Conservation (phyloP, 176 grass and related monocot genomes). For the Musa beccarii region DNA sequence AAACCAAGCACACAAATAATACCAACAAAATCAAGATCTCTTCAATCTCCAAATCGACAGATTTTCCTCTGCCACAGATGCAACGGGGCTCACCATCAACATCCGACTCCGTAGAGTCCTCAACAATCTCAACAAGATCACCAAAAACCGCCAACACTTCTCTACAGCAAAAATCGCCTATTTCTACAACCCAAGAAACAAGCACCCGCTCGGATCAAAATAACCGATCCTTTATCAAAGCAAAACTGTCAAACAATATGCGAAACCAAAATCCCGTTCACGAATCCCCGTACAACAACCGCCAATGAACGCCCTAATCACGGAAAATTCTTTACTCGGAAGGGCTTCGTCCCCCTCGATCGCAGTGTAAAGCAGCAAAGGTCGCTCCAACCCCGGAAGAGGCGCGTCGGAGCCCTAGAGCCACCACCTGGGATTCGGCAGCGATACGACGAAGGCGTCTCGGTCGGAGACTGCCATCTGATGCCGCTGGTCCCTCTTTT, state of each 20-base stretch:
- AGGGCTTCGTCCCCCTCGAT: background rate
- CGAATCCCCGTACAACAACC: background rate
- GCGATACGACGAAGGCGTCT: background rate
- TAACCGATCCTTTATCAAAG: background rate
- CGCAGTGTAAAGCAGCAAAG: background rate
- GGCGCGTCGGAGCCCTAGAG: background rate
- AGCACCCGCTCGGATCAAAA: background rate
- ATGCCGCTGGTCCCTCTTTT: background rate
- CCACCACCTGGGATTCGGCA: background rate
- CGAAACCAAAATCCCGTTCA: background rate
- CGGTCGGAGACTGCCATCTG: background rate
- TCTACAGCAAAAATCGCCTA: background rate
- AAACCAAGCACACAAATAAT: background rate
- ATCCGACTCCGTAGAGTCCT: background rate
- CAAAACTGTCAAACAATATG: background rate
- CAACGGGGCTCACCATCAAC: background rate
- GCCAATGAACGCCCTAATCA: background rate
- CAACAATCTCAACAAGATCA: background rate
- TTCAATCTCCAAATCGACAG: background rate
- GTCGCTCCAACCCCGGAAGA: background rate
- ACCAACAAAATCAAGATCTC: slow-evolving; percentile 4
- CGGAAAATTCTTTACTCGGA: background rate
- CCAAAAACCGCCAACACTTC: background rate
- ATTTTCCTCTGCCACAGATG: background rate
- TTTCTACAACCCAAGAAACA: background rate